Base-by-base conservation (phyloP, 805 yeast genomes). In the Candida rishiriensis region DNA sequence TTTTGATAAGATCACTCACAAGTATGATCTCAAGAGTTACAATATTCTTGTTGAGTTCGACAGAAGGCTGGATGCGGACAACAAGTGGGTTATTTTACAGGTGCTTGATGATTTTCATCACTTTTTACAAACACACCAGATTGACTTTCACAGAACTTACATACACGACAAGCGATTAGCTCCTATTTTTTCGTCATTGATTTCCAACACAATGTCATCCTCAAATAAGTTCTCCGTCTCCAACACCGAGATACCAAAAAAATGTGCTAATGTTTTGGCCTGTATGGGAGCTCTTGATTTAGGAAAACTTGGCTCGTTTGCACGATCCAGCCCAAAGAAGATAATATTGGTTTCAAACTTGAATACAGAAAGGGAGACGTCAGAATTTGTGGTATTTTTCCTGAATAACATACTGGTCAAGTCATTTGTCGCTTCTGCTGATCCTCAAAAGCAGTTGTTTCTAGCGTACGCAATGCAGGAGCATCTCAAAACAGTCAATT, bases 401-500 rank as follows among this genome's bases (percentile, higher is more conserved):
- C 68, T 90, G 30, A 83, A 86, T 47, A 73, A 76, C 43, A 72
- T 79, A 46, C 70, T 93, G n/a, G 84, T 90, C 9, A 88, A 87
- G 30, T 79, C 88, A 1, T 90, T 89, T 63, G 83, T 95, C 80
- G 89, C 96, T 0, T 84, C 97, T 1, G 85, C 84, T 30, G 89
- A 89, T 57, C 96, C 98, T 0, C 76, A 79, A 17, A 78, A 80
- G 39, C 99, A 93, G 61, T 71, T 86, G 46, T 86, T 84, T 57
- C 72, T 89, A 31, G 96, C 97, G 0, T 85, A 78, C 61, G 85
- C 91, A 0, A 87, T 93, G 78, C 99, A 93, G 60, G 93, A 88
- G 50, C 81, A 83, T 39, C 65, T 93, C 41, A 80, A 80, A 50
- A 73, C 79, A 13, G 72, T 88, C 57, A 81, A 76, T 2, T 63